Evolutionary conservation across 31 red algal genomes (phyloP), one percentile per base, ranked within the genome.

Genomic region (Odonthalia washingtoniensis): DNA sequence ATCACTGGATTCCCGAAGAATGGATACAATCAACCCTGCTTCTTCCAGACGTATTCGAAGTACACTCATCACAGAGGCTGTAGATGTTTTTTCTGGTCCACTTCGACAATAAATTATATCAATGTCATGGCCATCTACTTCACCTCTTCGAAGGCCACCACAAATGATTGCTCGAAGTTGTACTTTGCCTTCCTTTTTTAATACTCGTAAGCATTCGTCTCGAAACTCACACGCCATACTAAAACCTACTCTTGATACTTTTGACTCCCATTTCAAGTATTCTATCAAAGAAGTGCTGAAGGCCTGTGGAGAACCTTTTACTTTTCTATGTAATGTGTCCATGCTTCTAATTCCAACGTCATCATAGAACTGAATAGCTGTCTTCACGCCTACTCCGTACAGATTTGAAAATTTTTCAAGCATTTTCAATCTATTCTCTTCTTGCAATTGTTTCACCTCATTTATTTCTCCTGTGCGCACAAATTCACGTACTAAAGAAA

Each of bases 91-190:
- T 5, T 57, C 49, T 9, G 9, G 9, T 21, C 49, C 49, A 41
- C 40, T 52, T 53, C 90, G 81, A 75, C 90, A 92, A 72, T 92
- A 92, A 27, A 92, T 31, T 40, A 92, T 42, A 75, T 92, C 90
- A 26, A 86, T 77, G 49, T 92, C 90, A 46, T 92, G 90, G 36
- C 90, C 90, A 35, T 24, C 41, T n/a, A 43, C 62, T 67, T 92
- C 90, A 26, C 81, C 90, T 24, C 90, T 81, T 34, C 90, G 57
- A 28, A 92, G 85, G 4, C 90, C 90, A 31, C 90, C 90, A 65
- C 90, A 92, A n/a, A 92, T 44, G 24, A 65, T 64, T 39, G 82
- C 46, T 28, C 77, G 81, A 65, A 92, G 76, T 44, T 80, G 74
- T 43, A 92, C 49, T 65, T 75, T 84, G 33, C 66, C 26, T 40